These are phyloP conservation scores for Hypericum androsaemum DNA, from an alignment of 345 rosid genomes.

Conservation along the genomic window DNA sequence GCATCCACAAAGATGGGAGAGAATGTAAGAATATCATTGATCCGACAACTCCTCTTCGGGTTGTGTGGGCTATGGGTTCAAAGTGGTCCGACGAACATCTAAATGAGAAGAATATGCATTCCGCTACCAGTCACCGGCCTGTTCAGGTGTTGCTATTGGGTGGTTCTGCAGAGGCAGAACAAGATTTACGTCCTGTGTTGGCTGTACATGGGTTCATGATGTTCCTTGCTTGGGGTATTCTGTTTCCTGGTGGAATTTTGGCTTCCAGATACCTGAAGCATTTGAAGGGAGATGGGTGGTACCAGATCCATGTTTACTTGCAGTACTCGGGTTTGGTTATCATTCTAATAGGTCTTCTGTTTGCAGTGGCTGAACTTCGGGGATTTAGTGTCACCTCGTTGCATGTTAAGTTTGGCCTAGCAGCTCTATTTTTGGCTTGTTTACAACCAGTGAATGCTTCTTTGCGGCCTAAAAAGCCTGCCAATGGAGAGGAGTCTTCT, in stretches of 20 bases:
- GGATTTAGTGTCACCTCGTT: constrained; percentile 58
- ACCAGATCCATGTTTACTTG: constrained; percentile 75
- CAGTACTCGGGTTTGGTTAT: constrained; percentile 86
- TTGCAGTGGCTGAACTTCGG: constrained; percentile 83
- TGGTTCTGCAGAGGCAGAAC: constrained; percentile 90
- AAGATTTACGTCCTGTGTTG: constrained; percentile 77
- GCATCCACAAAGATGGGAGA: constrained; percentile 36
- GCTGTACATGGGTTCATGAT: constrained; percentile 99
- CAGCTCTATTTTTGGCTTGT: constrained; percentile 65
- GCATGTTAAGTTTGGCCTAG: constrained; percentile 75
- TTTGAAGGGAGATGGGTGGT: constrained; percentile 95
- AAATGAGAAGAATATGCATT: constrained; percentile 89
- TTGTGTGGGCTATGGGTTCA: constrained; percentile 94
- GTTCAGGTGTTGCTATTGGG: constrained; percentile 61
- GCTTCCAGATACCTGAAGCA: constrained; percentile 87
- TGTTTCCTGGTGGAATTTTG: constrained; percentile 83
- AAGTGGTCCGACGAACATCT: constrained; percentile 65
- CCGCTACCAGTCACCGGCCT: constrained; percentile 79
- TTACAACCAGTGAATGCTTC: constrained; percentile 75
- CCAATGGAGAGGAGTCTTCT: constrained; percentile 43
- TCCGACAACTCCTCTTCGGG: constrained; percentile 84
- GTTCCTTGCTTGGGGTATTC: constrained; percentile 98
- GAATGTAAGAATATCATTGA: constrained; percentile 80
- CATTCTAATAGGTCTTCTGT: constrained; percentile 71
- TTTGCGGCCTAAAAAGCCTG: constrained; percentile 65